Base-by-base conservation (phyloP, 1,139 yeast species). In the Geotrichum histeridarum region DNA sequence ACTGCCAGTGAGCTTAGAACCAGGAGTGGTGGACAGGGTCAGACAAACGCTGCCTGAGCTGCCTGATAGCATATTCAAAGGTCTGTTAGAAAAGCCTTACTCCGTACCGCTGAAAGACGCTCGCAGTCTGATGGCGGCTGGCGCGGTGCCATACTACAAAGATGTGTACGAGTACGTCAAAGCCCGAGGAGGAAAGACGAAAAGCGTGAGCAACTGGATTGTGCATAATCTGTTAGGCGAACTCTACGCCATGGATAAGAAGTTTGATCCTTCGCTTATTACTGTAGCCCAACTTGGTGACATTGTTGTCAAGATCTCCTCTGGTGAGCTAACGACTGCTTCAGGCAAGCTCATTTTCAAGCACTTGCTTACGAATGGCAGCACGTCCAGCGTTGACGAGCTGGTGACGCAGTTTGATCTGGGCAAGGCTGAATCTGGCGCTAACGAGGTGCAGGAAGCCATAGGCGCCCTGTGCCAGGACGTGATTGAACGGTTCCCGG, bases 151-250 rank as follows among this genome's bases (percentile, higher is more conserved):
- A 0, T 86, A 82, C 64, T 90, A 83, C 68, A 63, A 76, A 32
- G 63, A 71, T 0, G 70, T 86, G 1, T 76, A 71, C 60, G 67
- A 70, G 0, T 53, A 57, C 31, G 62, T 68, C 36, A 42, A 57
- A 27, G 50, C 33, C 55, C 38, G 58, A 54, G 57, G 64, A 54
- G 54, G 68, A 14, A 39, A 50, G 30, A 53, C 58, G 14, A 63
- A 63, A 4, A 57, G 74, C 32, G 82, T 86, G 0, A 82, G 84
- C 43, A 89, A 87, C 64, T 90, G 96, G 96, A 70, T 90, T 8
- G 82, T 89, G 18, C 94, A 93, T 69, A 93, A 88, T 59, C 71
- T 90, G 36, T 65, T 88, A 27, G 96, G 97, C 0, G 75, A 81
- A 14, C 76, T 88, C 58, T 76, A 82, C 9, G 82, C 81, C 62